These are phyloP conservation scores for Fusarium coffeatum DNA, from an alignment of 2,329 filamentous ascomycete species.

Conservation along the genomic window DNA sequence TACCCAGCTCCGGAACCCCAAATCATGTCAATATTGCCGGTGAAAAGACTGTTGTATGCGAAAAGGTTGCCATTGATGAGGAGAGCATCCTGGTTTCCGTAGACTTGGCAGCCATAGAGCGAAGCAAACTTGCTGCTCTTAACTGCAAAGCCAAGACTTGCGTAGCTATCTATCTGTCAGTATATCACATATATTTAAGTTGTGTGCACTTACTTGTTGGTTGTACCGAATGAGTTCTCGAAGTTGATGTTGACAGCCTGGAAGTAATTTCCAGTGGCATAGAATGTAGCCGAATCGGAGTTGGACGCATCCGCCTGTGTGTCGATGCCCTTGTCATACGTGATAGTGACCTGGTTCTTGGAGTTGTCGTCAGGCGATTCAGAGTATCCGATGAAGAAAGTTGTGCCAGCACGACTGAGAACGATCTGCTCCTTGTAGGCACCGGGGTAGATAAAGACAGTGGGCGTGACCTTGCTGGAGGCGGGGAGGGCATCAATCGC, in stretches of 20 bases:
- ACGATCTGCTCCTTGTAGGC: conserved; percentile 41
- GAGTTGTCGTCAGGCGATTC: conserved; percentile 42
- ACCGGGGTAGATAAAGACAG: conserved; percentile 42
- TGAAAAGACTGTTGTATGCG: conserved; percentile 57
- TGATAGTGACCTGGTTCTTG: conserved; percentile 41
- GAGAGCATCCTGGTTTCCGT: conserved; percentile 63
- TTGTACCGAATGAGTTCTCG: conserved; percentile 38
- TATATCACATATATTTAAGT: fast-evolving
- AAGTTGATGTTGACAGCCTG: conserved; percentile 45
- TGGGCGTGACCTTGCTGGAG: conserved; percentile 44
- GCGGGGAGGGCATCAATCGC: conserved; percentile 56
- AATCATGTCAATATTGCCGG: conserved; percentile 62
- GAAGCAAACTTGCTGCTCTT: conserved; percentile 50
- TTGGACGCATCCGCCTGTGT: conserved; percentile 40
- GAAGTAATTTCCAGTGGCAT: conserved; percentile 42
- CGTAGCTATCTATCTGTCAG: conserved; percentile 49
- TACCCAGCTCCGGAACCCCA: conserved; percentile 57
- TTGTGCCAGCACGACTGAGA: conserved; percentile 29
- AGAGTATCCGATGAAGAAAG: conserved; percentile 40
- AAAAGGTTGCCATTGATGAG: conserved; percentile 61
- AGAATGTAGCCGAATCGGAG: conserved; percentile 43
- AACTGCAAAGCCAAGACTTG: conserved; percentile 59
- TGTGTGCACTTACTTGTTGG: conserved; percentile 23
- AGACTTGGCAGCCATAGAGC: conserved; percentile 58
- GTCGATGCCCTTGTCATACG: conserved; percentile 39